phyloP scores from a whole-genome alignment of 441 rosid genomes.

The Corymbia citriodora region DNA sequence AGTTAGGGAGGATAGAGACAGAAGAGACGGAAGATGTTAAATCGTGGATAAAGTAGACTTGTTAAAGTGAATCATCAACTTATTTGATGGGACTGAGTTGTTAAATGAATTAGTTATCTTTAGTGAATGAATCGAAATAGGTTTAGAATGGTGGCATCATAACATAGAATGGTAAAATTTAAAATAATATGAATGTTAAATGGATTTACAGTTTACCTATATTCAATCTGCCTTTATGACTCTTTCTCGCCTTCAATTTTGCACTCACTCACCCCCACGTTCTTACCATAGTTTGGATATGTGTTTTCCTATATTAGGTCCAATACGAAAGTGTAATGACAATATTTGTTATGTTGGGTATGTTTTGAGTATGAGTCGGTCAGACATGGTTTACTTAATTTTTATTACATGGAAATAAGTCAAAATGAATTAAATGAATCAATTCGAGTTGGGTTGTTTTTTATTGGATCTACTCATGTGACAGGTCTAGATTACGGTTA shows the following conservation, averaged over 20 bases:
- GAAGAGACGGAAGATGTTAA: not conserved
- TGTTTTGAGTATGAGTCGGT: accelerated
- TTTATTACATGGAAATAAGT: too few species aligned
- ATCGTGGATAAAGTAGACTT: too few species aligned
- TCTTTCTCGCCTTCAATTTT: too few species aligned
- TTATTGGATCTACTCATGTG: not conserved
- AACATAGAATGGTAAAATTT: too few species aligned
- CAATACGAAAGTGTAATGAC: too few species aligned
- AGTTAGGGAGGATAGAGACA: not conserved
- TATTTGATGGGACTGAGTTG: not conserved
- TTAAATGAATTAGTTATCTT: too few species aligned
- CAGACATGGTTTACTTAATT: too few species aligned
- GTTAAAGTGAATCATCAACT: too few species aligned
- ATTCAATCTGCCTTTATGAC: accelerated
- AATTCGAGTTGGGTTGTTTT: not conserved
- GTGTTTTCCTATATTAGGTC: not conserved
- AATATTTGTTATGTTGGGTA: accelerated
- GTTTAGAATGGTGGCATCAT: not conserved
- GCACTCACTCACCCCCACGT: accelerated
- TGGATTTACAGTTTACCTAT: too few species aligned
- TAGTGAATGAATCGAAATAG: too few species aligned
- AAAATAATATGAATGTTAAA: not conserved
- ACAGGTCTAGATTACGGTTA: not conserved
- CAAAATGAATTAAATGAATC: too few species aligned
- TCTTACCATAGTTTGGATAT: not conserved